Conservation (phyloP, 805 yeast genomes). For the Metschnikowia noctiluminum region DNA sequence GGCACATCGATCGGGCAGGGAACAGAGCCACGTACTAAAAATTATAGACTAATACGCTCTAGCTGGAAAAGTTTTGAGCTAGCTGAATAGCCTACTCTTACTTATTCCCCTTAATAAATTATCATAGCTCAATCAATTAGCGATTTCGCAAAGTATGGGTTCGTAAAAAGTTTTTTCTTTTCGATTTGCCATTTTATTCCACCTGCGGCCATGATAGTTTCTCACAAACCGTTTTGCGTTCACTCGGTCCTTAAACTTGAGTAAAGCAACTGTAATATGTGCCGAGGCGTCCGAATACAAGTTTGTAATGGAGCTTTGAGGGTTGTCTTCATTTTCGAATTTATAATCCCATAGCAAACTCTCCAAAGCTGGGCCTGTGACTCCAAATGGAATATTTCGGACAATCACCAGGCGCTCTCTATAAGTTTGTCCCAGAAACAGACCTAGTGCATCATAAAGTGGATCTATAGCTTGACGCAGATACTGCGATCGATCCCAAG, state of each 20-base stretch:
- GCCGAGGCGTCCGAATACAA: conserved; percentile 25
- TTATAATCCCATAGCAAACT: conserved; percentile 49
- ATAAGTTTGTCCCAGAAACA: conserved; percentile 17
- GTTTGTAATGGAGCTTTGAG: conserved; percentile 20
- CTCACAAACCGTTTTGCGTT: conserved; percentile 53
- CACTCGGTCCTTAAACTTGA: conserved; percentile 41
- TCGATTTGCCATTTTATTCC: conserved; percentile 29
- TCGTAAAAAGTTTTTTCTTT: conserved; percentile 31
- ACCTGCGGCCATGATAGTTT: conserved; percentile 49
- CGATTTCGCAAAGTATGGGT: conserved; percentile 36
- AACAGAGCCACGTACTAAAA: background rate
- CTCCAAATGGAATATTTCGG: conserved; percentile 45
- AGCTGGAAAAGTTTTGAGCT: conserved; percentile 9
- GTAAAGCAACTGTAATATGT: conserved; percentile 28
- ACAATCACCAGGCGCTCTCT: conserved; percentile 36
- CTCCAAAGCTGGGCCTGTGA: conserved; percentile 35
- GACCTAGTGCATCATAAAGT: conserved; percentile 13
- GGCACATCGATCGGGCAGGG: background rate
- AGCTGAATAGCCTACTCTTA: background rate
- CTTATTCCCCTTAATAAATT: too few relatives aligned
- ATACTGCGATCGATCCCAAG: conserved; percentile 9
- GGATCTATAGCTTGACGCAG: conserved; percentile 13
- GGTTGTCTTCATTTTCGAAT: conserved; percentile 26
- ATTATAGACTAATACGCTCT: conserved; percentile 6
- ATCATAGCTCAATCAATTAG: conserved; percentile 18